phyloP scores from a whole-genome alignment of 2,329 filamentous ascomycete genomes.

The Verticillium alfalfae region DNA sequence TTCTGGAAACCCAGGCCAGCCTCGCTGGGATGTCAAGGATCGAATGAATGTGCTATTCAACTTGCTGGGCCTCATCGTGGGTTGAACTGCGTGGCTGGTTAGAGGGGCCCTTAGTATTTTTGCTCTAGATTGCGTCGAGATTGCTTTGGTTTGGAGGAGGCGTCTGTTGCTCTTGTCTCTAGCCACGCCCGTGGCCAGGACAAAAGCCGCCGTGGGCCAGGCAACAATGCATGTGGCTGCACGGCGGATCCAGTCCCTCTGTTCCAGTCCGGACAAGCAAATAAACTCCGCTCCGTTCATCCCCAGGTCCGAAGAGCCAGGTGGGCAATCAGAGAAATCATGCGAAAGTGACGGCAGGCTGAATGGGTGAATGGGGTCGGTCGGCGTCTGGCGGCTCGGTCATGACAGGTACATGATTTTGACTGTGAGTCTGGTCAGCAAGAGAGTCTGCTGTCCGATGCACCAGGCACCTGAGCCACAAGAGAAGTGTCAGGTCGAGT shows the following conservation, averaged over 20 bases:
- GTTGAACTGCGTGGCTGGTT: background rate
- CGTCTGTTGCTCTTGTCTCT: background rate
- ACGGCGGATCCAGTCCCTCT: background rate
- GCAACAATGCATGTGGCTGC: background rate
- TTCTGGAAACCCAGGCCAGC: background rate
- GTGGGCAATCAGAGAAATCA: background rate
- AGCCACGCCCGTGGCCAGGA: background rate
- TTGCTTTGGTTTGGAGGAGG: background rate
- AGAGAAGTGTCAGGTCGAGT: background rate
- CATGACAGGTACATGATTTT: too few relatives aligned
- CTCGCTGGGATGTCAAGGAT: background rate
- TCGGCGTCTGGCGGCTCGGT: background rate
- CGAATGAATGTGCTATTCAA: background rate
- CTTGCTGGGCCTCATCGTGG: too few relatives aligned
- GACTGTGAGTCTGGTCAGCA: too few relatives aligned
- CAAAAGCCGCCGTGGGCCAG: background rate
- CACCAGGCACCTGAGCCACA: background rate
- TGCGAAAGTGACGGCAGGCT: background rate
- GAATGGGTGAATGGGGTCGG: background rate
- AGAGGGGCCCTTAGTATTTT: background rate
- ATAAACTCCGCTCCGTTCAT: background rate
- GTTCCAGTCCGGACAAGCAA: background rate
- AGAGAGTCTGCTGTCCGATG: too few relatives aligned
- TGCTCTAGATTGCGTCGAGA: background rate
- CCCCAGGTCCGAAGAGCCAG: background rate